Evolutionary conservation across 2,329 filamentous ascomycete species (phyloP), one percentile per base, ranked within the genome.

Genomic region (Aspergillus alliaceus): DNA sequence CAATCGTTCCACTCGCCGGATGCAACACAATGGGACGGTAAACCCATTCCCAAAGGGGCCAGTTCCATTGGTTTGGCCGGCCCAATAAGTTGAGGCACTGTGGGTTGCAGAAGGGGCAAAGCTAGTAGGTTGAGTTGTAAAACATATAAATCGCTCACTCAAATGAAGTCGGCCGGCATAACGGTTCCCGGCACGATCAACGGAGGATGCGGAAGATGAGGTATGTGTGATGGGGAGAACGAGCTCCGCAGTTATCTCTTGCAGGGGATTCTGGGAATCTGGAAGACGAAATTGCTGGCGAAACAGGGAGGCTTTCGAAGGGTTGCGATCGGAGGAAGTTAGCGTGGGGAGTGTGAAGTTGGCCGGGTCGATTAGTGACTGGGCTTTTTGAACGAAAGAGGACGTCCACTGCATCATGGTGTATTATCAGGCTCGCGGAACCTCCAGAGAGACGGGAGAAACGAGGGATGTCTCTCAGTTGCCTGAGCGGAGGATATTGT

Each of bases 231-330:
- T 87, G 54, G 89, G 88, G 58, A 99, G 90, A 56, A 92, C 96
- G 59, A 99, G 86, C 80, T 99, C 95, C 70, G 95, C 93, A 59
- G 90, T 92, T 77, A 99, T 97, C 80, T 99, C 95, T 78, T 96
- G 92, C 57, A 98, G 84, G 55, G 95, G 95, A 61, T 90, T 93
- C 77, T 99, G 93, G 37, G 91, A 89, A 70, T 91, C 87, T 46
- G 95, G 95, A 32, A 99, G 88, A 64, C 95, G 91, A 80, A 99
- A 99, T 77, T 99, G 95, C 75, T 90, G 89, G 79, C 95, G 92
- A 80, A 98, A 99, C 58, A 98, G 86, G 51, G 90, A 89, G 55
- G 92, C 87, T 79, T 97, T 98, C 71, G 93, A 93, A 50, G 93
- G 92, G 72, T 91, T 89, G 62, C 85, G 85, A 76, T 95, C 90